These are phyloP conservation scores for Curvularia sp. DNA, from an alignment of 2,329 filamentous ascomycete species.

Conservation along the genomic window DNA sequence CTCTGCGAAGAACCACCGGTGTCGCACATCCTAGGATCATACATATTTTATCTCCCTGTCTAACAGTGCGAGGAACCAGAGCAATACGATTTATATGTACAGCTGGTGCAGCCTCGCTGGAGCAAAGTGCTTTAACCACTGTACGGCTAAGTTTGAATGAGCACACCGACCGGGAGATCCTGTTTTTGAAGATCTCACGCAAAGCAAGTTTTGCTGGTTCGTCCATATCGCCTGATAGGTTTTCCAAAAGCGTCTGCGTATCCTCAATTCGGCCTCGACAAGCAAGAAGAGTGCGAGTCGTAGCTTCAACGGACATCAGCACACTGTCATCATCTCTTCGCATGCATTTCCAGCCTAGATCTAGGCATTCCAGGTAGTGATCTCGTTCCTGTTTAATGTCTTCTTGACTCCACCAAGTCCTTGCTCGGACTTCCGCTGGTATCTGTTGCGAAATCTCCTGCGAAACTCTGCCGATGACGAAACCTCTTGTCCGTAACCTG, in stretches of 20 bases:
- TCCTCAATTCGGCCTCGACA: too few species aligned
- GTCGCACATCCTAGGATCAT: background rate
- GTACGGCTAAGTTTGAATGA: background rate
- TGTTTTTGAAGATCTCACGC: background rate
- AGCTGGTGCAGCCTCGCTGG: background rate
- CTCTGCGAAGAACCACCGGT: background rate
- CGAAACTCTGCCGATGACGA: background rate
- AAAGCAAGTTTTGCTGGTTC: background rate
- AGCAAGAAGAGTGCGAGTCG: background rate
- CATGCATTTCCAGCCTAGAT: background rate
- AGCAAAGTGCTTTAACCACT: background rate
- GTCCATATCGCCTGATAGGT: too few species aligned
- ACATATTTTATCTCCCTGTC: background rate
- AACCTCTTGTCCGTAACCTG: background rate
- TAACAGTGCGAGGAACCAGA: background rate
- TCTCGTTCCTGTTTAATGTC: background rate
- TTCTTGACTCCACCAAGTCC: background rate
- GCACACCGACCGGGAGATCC: background rate
- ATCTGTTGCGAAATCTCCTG: background rate
- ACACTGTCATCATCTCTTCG: background rate
- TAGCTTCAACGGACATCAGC: background rate
- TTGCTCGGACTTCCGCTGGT: background rate
- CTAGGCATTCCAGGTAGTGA: background rate
- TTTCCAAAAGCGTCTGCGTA: background rate
- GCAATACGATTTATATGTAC: background rate